These are phyloP conservation scores for Pyrus betulifolia DNA, from an alignment of 306 rosid species.

Conservation along the genomic window DNA sequence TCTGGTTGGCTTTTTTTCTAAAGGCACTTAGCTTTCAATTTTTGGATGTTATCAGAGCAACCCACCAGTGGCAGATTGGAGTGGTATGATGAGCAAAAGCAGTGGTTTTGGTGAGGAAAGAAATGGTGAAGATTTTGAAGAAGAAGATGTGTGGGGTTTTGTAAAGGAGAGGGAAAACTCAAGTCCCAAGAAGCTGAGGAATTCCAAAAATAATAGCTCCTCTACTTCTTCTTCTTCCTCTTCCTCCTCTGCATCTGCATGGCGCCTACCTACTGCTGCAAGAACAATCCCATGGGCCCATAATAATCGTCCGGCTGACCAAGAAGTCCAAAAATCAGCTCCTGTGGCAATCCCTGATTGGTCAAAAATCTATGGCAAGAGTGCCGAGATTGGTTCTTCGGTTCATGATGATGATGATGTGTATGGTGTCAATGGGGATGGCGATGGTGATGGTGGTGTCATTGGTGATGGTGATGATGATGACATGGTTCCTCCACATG, in stretches of 20 bases:
- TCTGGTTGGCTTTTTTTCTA: background rate
- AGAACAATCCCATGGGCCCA: conserved; percentile 48
- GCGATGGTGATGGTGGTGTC: conserved; percentile 15
- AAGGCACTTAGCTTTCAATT: background rate
- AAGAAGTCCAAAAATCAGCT: conserved; percentile 46
- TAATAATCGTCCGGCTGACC: conserved; percentile 10
- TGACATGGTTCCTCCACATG: conserved; percentile 85
- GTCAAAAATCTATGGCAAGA: conserved; percentile 74
- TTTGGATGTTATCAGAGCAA: conserved; percentile 19
- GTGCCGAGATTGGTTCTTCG: conserved; percentile 21
- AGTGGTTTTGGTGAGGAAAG: conserved; percentile 24
- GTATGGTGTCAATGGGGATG: background rate
- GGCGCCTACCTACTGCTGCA: conserved; percentile 30
- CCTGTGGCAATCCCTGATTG: conserved; percentile 80
- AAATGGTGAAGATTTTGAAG: conserved; percentile 48
- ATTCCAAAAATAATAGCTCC: background rate
- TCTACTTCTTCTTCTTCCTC: conserved; percentile 21
- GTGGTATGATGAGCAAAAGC: conserved; percentile 22
- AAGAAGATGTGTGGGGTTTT: conserved; percentile 51
- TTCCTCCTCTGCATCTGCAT: conserved; percentile 37
- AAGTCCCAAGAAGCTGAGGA: background rate
- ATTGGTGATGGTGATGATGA: conserved; percentile 30
- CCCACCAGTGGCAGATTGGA: conserved; percentile 50
- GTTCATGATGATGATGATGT: background rate
- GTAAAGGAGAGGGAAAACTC: background rate